phyloP scores from a whole-genome alignment of 2,329 filamentous ascomycete genomes.

The Pleoardoris graminearum region DNA sequence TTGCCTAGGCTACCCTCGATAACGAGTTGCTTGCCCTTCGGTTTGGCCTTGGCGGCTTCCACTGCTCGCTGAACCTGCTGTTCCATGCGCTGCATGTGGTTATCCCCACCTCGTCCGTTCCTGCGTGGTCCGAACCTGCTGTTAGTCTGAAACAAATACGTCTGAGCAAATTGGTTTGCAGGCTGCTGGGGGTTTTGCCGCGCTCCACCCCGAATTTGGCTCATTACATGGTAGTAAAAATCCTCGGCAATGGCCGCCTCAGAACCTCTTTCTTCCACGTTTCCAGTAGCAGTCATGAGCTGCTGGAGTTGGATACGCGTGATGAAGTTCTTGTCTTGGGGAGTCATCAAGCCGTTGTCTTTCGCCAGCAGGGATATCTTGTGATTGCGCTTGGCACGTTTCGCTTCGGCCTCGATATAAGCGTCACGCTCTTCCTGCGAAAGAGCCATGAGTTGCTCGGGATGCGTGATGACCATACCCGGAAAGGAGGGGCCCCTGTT shows the following conservation, averaged over 20 bases:
- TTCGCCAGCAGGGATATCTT: constrained; percentile 94
- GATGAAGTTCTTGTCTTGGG: constrained; percentile 99
- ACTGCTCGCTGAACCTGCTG: constrained; percentile 97
- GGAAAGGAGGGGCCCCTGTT: constrained; percentile 54
- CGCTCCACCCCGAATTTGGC: constrained; percentile 86
- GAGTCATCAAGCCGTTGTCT: constrained; percentile 97
- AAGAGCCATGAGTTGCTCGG: constrained; percentile 74
- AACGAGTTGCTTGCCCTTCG: constrained; percentile 95
- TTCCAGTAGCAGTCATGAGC: constrained; percentile 88
- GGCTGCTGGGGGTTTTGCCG: constrained; percentile 92
- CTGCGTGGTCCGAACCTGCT: constrained; percentile 77
- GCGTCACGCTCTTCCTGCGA: constrained; percentile 82
- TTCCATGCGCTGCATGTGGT: constrained; percentile 98
- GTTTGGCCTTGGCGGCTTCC: constrained; percentile 94
- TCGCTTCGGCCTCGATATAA: constrained; percentile 88
- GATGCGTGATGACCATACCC: constrained; percentile 63
- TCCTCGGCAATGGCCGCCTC: constrained; percentile 87
- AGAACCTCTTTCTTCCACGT: constrained; percentile 75
- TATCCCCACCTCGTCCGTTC: constrained; percentile 82
- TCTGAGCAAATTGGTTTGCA: constrained; percentile 94
- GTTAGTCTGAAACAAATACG: constrained; percentile 94
- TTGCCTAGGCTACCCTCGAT: constrained; percentile 96
- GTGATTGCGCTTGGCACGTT: constrained; percentile 94
- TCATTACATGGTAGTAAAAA: constrained; percentile 98
- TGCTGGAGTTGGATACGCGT: constrained; percentile 97